Evolutionary conservation across 1,139 yeast species (phyloP).

Genomic region (Pichia sp.): DNA sequence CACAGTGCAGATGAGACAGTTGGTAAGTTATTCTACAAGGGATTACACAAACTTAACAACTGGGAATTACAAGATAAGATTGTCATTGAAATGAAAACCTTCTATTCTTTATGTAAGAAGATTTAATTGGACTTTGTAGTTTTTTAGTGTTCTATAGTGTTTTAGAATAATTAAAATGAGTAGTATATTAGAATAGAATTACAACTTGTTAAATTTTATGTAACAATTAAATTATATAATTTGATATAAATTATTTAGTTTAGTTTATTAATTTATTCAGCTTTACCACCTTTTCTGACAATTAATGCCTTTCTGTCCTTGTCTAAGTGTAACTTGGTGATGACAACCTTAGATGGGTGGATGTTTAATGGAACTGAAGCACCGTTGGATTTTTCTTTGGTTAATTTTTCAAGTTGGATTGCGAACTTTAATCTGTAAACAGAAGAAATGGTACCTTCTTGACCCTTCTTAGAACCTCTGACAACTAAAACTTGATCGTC

Average conservation of each 20-base stretch:
- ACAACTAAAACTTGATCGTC: conserved; percentile 95
- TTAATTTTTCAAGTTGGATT: conserved; percentile 95
- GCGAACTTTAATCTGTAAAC: conserved; percentile 99
- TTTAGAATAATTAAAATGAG: not conserved
- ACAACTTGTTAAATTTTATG: not conserved
- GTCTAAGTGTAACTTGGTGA: conserved; percentile 98
- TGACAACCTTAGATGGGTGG: conserved; percentile 99
- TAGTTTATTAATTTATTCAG: conserved; percentile 44
- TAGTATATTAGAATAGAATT: not conserved
- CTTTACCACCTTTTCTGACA: conserved; percentile 88
- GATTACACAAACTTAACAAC: conserved; percentile 28
- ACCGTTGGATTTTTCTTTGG: conserved; percentile 98
- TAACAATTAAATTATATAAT: conserved; percentile 12
- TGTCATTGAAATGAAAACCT: conserved; percentile 38
- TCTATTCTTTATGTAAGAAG: conserved; percentile 30
- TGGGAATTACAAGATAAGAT: conserved; percentile 10
- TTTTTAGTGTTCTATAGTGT: not conserved
- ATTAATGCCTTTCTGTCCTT: conserved; percentile 99
- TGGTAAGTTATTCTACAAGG: conserved; percentile 28
- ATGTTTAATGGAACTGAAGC: conserved; percentile 97
- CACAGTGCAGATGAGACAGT: conserved; percentile 30
- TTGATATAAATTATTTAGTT: not conserved
- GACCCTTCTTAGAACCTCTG: conserved; percentile 99
- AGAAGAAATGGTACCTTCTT: conserved; percentile 97
- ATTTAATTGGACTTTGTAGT: not conserved